Percentiles rank a stretch among this genome's conserved stretches.
Evolutionary conservation across 768 basidiomycete species (phyloP).

Genomic region (Serendipita vermifera): DNA sequence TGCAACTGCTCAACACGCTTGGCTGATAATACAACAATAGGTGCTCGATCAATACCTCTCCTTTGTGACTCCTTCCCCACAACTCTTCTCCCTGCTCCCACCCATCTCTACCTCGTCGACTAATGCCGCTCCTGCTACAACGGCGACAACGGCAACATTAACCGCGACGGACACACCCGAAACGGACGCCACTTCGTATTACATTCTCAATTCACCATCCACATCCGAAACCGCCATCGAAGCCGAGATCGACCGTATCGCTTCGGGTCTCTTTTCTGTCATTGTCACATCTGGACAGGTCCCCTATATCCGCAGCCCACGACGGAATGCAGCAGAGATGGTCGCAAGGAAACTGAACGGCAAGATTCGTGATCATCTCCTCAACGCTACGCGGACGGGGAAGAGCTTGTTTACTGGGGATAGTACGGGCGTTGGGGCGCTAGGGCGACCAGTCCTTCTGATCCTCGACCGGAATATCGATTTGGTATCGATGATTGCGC

Average conservation of each 20-base stretch:
- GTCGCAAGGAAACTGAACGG: constrained; percentile 92
- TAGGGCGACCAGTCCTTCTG: constrained; percentile 91
- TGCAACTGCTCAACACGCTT: not conserved
- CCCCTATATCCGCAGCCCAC: constrained; percentile 86
- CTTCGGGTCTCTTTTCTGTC: constrained; percentile 82
- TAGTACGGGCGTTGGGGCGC: constrained; percentile 64
- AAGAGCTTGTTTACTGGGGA: constrained; percentile 67
- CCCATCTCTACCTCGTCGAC: constrained; percentile 35
- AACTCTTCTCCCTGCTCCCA: constrained; percentile 80
- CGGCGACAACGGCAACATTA: constrained; percentile 26
- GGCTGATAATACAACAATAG: constrained; percentile 27
- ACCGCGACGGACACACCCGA: constrained; percentile 18
- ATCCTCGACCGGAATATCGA: constrained; percentile 93
- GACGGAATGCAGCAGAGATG: constrained; percentile 98
- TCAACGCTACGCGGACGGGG: constrained; percentile 52
- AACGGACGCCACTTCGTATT: constrained; percentile 50
- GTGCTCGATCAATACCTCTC: constrained; percentile 95
- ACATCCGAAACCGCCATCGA: constrained; percentile 87
- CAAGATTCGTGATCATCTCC: constrained; percentile 75
- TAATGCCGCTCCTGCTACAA: constrained; percentile 21
- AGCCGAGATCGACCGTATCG: constrained; percentile 82
- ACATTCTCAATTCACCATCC: constrained; percentile 78
- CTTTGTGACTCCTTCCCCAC: constrained; percentile 85
- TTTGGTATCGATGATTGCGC: constrained; percentile 81
- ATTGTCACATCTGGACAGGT: constrained; percentile 79